phyloP scores from a whole-genome alignment of 306 rosid species.

The Purshia tridentata region DNA sequence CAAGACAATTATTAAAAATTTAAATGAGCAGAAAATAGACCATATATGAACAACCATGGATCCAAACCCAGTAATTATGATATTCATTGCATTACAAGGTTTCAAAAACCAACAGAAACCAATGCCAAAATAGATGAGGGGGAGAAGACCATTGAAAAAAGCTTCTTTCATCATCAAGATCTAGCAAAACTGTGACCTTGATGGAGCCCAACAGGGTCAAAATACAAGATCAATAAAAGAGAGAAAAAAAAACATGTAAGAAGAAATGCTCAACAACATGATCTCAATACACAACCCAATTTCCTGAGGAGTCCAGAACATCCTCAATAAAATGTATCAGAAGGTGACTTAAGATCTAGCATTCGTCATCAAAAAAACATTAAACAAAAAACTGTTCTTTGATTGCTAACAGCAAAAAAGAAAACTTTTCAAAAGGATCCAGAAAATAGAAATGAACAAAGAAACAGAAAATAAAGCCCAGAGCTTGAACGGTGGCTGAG shows the following conservation, averaged over 20 bases:
- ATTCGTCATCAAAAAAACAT: slow-evolving; percentile 1
- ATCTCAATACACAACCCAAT: slow-evolving; percentile 18
- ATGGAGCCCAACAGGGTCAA: neutral
- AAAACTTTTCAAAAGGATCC: slow-evolving; percentile 17
- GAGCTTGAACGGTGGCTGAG: neutral
- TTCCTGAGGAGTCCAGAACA: neutral
- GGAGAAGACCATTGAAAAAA: slow-evolving; percentile 8
- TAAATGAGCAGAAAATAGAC: neutral
- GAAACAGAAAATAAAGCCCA: slow-evolving; percentile 19
- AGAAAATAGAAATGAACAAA: slow-evolving; percentile 24
- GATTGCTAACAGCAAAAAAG: neutral
- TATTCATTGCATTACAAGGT: too few species aligned
- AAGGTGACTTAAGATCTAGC: slow-evolving; percentile 37
- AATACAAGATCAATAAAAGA: slow-evolving; percentile 7
- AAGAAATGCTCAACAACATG: slow-evolving; percentile 15
- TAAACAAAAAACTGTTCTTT: neutral
- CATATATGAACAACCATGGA: neutral
- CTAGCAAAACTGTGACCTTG: slow-evolving; percentile 26
- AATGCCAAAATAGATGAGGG: slow-evolving; percentile 13
- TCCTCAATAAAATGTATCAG: slow-evolving; percentile 5
- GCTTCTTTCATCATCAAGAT: slow-evolving; percentile 35
- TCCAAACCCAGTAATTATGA: too few species aligned
- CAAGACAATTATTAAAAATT: neutral
- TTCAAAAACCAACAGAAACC: neutral
- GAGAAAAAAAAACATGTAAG: neutral